Evolutionary conservation across 2,329 filamentous ascomycete genomes (phyloP).

Genomic region (Arachnomyces sp.): DNA sequence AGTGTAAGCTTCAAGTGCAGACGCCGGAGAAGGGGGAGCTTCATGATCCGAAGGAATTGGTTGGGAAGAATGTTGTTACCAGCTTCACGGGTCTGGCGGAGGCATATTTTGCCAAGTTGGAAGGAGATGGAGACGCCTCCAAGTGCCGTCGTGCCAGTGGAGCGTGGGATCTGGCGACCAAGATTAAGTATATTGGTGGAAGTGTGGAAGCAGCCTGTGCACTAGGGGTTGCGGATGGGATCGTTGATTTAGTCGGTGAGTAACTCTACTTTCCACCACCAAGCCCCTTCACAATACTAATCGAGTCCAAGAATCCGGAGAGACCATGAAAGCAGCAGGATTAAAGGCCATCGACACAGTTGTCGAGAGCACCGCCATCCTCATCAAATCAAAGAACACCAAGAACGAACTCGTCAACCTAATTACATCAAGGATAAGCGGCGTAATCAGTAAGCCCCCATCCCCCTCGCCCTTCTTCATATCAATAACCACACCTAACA

Average conservation of each 20-base stretch:
- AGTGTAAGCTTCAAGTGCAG: conserved; percentile 92
- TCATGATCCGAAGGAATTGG: conserved; percentile 60
- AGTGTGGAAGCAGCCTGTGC: conserved; percentile 97
- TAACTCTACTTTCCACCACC: conserved; percentile 17
- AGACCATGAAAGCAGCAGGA: conserved; percentile 95
- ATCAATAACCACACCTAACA: conserved; percentile 7
- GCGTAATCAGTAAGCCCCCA: conserved; percentile 70
- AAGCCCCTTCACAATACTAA: conserved; percentile 1
- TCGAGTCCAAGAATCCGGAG: conserved; percentile 67
- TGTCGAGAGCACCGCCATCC: conserved; percentile 73
- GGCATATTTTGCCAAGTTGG: conserved; percentile 75
- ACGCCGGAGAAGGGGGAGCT: conserved; percentile 78
- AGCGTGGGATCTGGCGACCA: conserved; percentile 60
- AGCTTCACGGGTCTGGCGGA: conserved; percentile 83
- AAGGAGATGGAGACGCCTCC: conserved; percentile 36
- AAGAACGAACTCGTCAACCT: conserved; percentile 75
- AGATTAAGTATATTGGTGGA: conserved; percentile 87
- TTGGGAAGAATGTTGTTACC: conserved; percentile 89
- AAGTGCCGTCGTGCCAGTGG: conserved; percentile 22
- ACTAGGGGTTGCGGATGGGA: conserved; percentile 88
- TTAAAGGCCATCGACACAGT: conserved; percentile 93
- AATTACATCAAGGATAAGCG: conserved; percentile 77
- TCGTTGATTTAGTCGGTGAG: conserved; percentile 92
- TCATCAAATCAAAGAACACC: conserved; percentile 82
- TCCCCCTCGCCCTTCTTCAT: neutral